These are phyloP conservation scores for Metschnikowia kunwiensis DNA, from an alignment of 805 yeast species.

Conservation along the genomic window DNA sequence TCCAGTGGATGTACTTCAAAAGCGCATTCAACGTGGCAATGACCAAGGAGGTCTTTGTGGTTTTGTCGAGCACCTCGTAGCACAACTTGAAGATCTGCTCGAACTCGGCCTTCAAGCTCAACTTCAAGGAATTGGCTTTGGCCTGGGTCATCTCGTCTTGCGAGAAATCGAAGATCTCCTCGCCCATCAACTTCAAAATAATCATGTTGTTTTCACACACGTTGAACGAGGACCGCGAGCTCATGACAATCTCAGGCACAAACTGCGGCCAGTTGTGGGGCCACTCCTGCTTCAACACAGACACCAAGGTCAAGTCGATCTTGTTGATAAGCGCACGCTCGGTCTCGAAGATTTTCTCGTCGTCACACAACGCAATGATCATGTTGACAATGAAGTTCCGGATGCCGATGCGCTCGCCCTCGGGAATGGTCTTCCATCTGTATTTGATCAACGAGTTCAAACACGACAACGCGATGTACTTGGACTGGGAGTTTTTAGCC, in stretches of 20 bases:
- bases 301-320: slow-evolving; percentile 90
- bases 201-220: slow-evolving; percentile 98
- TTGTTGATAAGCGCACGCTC: slow-evolving; percentile 87
- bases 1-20: slow-evolving; percentile 88
- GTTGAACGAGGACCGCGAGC: slow-evolving; percentile 80
- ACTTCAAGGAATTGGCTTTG: slow-evolving; percentile 77
- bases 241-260: slow-evolving; percentile 85
- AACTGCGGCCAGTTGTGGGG: slow-evolving; percentile 98
- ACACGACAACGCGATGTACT: slow-evolving; percentile 87
- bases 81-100: slow-evolving; percentile 91
- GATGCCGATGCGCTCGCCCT: slow-evolving; percentile 85
- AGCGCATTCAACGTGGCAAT: slow-evolving; percentile 81
- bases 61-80: slow-evolving; percentile 87
- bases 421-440: slow-evolving; percentile 90
- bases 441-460: slow-evolving; percentile 86
- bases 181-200: slow-evolving; percentile 81
- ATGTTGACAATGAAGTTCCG: slow-evolving; percentile 90
- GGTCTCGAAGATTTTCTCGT: slow-evolving; percentile 63
- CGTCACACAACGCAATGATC: slow-evolving; percentile 88
- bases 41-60: slow-evolving; percentile 78
- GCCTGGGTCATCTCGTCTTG: slow-evolving; percentile 97
- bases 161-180: slow-evolving; percentile 94
- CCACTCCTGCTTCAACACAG: slow-evolving; percentile 97
- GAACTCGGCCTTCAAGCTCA: slow-evolving; percentile 84
- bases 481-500: slow-evolving; percentile 79